These are phyloP conservation scores for Aspergillus sp. DNA, from an alignment of 2,329 filamentous ascomycete genomes.

Conservation along the genomic window DNA sequence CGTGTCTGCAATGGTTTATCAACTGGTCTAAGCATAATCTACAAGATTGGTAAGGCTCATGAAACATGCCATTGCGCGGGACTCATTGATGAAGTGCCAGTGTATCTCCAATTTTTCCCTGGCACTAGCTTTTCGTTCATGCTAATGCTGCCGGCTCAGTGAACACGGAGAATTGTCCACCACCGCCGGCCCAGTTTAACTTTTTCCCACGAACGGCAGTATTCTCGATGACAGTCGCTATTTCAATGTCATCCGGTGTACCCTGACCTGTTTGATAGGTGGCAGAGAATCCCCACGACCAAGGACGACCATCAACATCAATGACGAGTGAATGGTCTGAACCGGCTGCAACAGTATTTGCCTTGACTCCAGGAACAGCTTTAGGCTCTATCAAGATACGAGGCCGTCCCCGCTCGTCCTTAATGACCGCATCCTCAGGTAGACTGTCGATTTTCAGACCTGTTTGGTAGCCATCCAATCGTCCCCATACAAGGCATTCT, in stretches of 20 bases:
- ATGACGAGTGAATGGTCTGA: slow-evolving; percentile 75
- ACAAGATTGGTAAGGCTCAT: neutral
- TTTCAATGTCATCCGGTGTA: slow-evolving; percentile 74
- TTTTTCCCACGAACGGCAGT: slow-evolving; percentile 74
- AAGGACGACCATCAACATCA: slow-evolving; percentile 68
- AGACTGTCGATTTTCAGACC: slow-evolving; percentile 61
- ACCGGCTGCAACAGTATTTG: slow-evolving; percentile 61
- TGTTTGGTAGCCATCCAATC: slow-evolving; percentile 61
- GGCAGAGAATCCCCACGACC: slow-evolving; percentile 77
- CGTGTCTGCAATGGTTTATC: neutral
- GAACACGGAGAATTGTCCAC: slow-evolving; percentile 69
- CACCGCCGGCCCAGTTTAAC: slow-evolving; percentile 77
- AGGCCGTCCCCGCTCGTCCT: slow-evolving; percentile 65
- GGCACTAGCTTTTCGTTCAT: neutral
- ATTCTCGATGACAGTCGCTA: slow-evolving; percentile 80
- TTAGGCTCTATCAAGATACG: slow-evolving; percentile 71
- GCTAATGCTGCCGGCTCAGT: slow-evolving; percentile 32
- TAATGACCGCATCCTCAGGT: slow-evolving; percentile 60
- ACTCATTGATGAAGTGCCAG: neutral
- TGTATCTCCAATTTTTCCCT: neutral
- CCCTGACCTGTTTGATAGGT: slow-evolving; percentile 81
- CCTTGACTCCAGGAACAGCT: slow-evolving; percentile 60
- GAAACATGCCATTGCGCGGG: neutral
- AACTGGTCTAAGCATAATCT: neutral
- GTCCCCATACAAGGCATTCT: slow-evolving; percentile 61